Evolutionary conservation across 2,329 filamentous ascomycete genomes (phyloP).

Genomic region (Penicillium capsulatum): DNA sequence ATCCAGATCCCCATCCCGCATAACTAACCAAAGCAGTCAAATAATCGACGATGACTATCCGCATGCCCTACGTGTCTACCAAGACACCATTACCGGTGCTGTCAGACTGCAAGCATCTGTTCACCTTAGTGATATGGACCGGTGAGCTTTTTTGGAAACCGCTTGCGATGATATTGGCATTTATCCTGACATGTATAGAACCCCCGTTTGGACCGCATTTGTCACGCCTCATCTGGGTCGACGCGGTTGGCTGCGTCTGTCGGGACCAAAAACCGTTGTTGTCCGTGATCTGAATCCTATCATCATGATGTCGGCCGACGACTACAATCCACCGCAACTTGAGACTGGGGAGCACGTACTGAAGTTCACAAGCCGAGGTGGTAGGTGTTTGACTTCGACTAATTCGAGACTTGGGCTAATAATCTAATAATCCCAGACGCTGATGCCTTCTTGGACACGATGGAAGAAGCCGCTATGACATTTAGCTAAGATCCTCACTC

Average conservation of each 20-base stretch:
- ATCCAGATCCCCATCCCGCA: neutral
- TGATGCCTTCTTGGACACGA: slow-evolving; percentile 33
- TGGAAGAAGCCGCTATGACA: slow-evolving; percentile 21
- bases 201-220: slow-evolving; percentile 60
- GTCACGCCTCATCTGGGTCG: slow-evolving; percentile 47
- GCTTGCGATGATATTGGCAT: neutral
- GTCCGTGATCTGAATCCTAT: slow-evolving; percentile 51
- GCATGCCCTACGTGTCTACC: slow-evolving; percentile 54
- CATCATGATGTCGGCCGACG: slow-evolving; percentile 48
- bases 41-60: slow-evolving; percentile 51
- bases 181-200: slow-evolving; percentile 28
- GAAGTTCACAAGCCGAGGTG: slow-evolving; percentile 33
- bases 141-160: too few relatives aligned
- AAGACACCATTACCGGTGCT: slow-evolving; percentile 49
- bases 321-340: slow-evolving; percentile 43
- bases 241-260: slow-evolving; percentile 47
- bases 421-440: slow-evolving; percentile 32
- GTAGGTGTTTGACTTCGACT: slow-evolving; percentile 24
- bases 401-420: neutral
- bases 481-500: too few relatives aligned
- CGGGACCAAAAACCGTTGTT: slow-evolving; percentile 43
- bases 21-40: slow-evolving; percentile 37
- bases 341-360: slow-evolving; percentile 38
- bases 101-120: slow-evolving; percentile 57
- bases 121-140: slow-evolving; percentile 49